phyloP scores from a whole-genome alignment of 1,139 yeast species.

The Kodamaea arcana region DNA sequence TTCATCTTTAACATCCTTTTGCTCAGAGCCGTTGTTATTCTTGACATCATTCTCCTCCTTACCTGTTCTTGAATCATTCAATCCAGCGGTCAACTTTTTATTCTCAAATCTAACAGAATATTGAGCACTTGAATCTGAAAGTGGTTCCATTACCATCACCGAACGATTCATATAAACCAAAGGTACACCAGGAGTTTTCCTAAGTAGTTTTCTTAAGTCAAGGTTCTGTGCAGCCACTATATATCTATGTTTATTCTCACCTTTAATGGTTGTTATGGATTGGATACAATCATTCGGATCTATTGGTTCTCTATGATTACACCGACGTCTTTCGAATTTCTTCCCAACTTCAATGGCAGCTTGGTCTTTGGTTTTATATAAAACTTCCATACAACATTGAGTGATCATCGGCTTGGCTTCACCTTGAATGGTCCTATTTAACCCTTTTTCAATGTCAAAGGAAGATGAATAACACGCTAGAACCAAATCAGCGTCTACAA shows the following conservation, averaged over 20 bases:
- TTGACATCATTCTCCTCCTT: constrained; percentile 16
- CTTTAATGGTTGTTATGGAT: constrained; percentile 65
- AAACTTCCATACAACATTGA: constrained; percentile 88
- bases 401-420: constrained; percentile 93
- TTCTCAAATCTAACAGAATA: constrained; percentile 55
- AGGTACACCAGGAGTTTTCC: constrained; percentile 87
- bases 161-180: constrained; percentile 80
- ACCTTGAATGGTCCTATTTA: constrained; percentile 76
- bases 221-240: constrained; percentile 81
- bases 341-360: constrained; percentile 77
- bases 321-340: constrained; percentile 72
- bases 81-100: constrained; percentile 68
- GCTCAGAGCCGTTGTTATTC: constrained; percentile 8
- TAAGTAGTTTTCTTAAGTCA: constrained; percentile 59
- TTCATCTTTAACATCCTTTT: constrained; percentile 4
- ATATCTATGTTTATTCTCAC: constrained; percentile 84
- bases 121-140: constrained; percentile 65
- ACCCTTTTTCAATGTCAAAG: constrained; percentile 72
- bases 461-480: constrained; percentile 61
- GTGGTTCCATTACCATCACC: constrained; percentile 94
- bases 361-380: constrained; percentile 69
- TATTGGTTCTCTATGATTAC: constrained; percentile 60
- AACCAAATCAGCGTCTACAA: constrained; percentile 78
- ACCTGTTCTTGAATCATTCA: constrained; percentile 49
- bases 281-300: constrained; percentile 74